A percentile compares a stretch with the other conserved stretches of the same genome.
phyloP scores from a whole-genome alignment of 176 grass and related monocot species.

The Cymbopogon citratus region DNA sequence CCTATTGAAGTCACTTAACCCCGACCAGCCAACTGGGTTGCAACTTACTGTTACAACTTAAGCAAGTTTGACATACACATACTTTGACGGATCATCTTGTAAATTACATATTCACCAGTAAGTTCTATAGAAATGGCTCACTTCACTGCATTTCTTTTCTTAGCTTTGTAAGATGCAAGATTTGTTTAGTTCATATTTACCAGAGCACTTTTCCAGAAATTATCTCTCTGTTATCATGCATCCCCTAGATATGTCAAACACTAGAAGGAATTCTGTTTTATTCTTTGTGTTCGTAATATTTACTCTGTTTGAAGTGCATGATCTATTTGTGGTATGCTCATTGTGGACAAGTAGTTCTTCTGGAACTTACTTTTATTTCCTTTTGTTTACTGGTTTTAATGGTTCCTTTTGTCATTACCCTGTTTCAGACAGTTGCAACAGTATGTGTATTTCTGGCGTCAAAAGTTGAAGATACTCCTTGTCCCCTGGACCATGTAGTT shows the following conservation, averaged over 20 bases:
- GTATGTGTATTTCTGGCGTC: constrained; percentile 69
- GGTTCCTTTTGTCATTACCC: neutral
- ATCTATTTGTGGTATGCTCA: neutral
- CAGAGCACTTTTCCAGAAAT: neutral
- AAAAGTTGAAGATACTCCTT: constrained; percentile 64
- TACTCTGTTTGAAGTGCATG: neutral
- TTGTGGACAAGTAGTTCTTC: neutral
- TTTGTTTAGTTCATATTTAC: neutral
- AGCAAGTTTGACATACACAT: constrained; percentile 41
- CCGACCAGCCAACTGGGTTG: constrained; percentile 22
- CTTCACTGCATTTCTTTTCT: neutral
- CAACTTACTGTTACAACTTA: constrained; percentile 33
- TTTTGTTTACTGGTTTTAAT: neutral
- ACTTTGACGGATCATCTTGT: constrained; percentile 39
- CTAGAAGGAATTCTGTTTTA: neutral
- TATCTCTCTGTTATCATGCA: neutral
- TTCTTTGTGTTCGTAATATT: neutral
- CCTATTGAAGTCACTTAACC: constrained; percentile 33
- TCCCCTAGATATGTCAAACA: neutral
- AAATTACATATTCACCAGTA: constrained; percentile 26
- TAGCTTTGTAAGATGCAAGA: neutral
- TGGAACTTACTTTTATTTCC: constrained; percentile 13
- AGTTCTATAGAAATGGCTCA: constrained; percentile 27
- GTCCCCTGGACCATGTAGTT: constrained; percentile 48
- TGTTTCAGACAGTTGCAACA: constrained; percentile 56